Evolutionary conservation across 306 rosid species (phyloP), one percentile per base, ranked within the genome.

Genomic region (Clitoria ternatea): DNA sequence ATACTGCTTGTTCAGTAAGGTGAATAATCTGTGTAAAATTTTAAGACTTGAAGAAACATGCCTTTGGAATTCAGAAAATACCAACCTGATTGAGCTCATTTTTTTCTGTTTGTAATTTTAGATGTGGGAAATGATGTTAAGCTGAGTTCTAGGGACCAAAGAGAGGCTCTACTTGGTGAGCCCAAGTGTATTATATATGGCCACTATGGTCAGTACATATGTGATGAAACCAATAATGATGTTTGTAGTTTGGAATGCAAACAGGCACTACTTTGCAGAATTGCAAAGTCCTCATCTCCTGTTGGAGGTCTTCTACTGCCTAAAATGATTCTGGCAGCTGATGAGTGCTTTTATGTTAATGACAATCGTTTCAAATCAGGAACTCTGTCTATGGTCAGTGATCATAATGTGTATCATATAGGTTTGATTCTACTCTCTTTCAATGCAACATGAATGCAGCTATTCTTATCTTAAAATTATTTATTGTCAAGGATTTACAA

Each of bases 211-310:
- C 96, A 91, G 78, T 91, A 87, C 63, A 89, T 88, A 72, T 87
- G 93, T 37, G 88, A 89, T 47, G 79, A 87, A 85, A 91, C 93
- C 29, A 96, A 89, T 60, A 87, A 91, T 55, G 97, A 91, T 68
- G 54, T 91, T 54, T 91, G 93, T 82, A 89, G 97, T 76, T 78
- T 91, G 89, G 96, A 89, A 70, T 91, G 97, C 69, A 89, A 91
- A 80, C 85, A 87, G 24, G 49, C 78, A 30, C 24, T 85, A 44
- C 83, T 89, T 29, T 7, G 65, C 66, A 86, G 83, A 77, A 70
- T 66, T 72, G 66, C 72, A 40, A 78, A 70, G 30, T 14, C 83
- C 19, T 18, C 50, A 7, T 4, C 69, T 47, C 56, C 76, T 18
- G 59, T 24, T 71, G 74, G 61, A 56, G 64, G 65, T 36, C 61